Evolutionary conservation across 192 early-diverging fungal species (phyloP).

Genomic region (Mycoemilia scoparia): DNA sequence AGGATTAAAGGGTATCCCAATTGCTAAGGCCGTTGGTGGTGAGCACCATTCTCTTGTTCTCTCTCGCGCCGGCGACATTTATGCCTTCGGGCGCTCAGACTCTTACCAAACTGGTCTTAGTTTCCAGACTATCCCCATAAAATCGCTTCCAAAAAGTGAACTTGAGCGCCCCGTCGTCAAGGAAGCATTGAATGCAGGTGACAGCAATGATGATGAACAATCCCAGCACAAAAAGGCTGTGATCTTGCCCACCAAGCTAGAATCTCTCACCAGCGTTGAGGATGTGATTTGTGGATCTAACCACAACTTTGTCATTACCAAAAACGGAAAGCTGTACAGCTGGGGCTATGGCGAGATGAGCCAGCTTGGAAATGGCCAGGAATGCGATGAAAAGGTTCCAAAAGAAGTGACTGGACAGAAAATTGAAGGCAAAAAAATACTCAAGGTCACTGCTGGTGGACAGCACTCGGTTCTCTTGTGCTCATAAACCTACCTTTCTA

Average conservation of each 20-base stretch:
- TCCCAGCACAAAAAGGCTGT: constrained; percentile 36
- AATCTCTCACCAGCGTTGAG: constrained; percentile 14
- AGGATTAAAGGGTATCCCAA: constrained; percentile 18
- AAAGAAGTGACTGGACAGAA: constrained; percentile 45
- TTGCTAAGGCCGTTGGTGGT: constrained; percentile 54
- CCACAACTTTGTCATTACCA: constrained; percentile 36
- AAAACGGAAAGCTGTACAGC: constrained; percentile 44
- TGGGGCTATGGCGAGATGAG: constrained; percentile 86
- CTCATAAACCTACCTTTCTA: constrained; percentile 1
- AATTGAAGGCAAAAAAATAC: constrained; percentile 40
- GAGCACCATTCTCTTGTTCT: constrained; percentile 74
- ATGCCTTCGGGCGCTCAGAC: constrained; percentile 71
- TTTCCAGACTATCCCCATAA: constrained; percentile 16
- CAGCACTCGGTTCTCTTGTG: constrained; percentile 37
- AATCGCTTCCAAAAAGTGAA: no score
- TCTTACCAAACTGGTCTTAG: constrained; percentile 63
- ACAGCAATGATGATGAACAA: constrained; percentile 5
- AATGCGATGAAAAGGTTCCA: constrained; percentile 49
- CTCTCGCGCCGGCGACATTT: constrained; percentile 50
- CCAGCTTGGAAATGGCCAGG: constrained; percentile 62
- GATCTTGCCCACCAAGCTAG: constrained; percentile 34
- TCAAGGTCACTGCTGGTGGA: constrained; percentile 54
- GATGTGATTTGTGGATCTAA: constrained; percentile 42
- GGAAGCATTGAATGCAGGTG: no score
- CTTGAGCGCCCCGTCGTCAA: neutral